Evolutionary conservation across 345 rosid species (phyloP).

Genomic region (Crucihimalaya himalaica): DNA sequence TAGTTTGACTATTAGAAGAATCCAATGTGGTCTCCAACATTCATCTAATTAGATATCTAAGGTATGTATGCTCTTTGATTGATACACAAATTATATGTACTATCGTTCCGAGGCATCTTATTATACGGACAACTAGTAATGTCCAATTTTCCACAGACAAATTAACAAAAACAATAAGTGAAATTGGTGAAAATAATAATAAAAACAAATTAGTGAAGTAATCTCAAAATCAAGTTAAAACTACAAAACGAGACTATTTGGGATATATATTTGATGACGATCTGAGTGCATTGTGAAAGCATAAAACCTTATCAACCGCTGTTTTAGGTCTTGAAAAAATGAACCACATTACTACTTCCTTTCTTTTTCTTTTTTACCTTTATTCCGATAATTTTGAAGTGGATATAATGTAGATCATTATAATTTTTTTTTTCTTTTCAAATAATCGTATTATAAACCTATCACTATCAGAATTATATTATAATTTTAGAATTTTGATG

Average conservation of each 20-base stretch:
- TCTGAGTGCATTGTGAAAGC: background rate
- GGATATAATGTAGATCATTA: no score
- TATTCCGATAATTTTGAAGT: no score
- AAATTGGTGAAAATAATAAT: background rate
- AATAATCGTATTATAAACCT: no score
- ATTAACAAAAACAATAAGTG: background rate
- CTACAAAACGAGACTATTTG: background rate
- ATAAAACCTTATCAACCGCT: background rate
- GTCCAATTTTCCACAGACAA: background rate
- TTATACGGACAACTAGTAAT: background rate
- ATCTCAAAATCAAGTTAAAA: background rate
- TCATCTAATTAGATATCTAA: background rate
- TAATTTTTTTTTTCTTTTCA: no score
- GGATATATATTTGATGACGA: background rate
- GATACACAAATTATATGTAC: background rate
- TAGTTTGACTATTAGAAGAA: constrained; percentile 23
- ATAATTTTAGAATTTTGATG: no score
- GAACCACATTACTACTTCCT: background rate
- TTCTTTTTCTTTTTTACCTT: no score
- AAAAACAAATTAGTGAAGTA: background rate
- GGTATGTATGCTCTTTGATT: background rate
- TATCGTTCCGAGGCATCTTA: background rate
- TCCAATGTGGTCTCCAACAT: constrained; percentile 31
- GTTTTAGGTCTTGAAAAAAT: background rate
- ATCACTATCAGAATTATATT: no score